Conservation (phyloP, 164 flowering plant genomes). For the Vitis rupestris region DNA sequence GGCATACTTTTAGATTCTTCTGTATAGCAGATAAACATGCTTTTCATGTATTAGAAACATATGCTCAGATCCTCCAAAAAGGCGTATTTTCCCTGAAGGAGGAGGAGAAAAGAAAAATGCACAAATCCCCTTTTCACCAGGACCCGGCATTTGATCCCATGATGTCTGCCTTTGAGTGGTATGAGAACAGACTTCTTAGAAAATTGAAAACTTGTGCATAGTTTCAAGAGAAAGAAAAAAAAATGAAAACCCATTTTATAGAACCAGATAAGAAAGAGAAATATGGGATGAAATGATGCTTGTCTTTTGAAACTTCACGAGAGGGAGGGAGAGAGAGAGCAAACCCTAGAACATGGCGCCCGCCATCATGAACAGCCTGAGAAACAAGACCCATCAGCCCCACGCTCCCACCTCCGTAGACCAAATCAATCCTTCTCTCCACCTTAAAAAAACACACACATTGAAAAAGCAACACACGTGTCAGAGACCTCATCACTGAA, state of each 20-base stretch:
- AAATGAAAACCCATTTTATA: slow-evolving; percentile 3
- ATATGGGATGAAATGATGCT: slow-evolving; percentile 17
- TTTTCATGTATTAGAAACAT: not conserved
- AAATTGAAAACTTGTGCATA: slow-evolving; percentile 15
- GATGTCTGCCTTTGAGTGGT: slow-evolving; percentile 31
- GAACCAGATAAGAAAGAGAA: slow-evolving; percentile 16
- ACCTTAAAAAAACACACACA: slow-evolving; percentile 51
- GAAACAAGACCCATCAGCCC: slow-evolving; percentile 99
- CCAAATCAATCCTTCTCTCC: slow-evolving; percentile 94
- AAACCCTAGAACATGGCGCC: slow-evolving; percentile 99
- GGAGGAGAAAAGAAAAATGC: slow-evolving; percentile 1
- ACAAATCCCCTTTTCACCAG: not conserved
- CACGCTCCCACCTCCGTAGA: slow-evolving; percentile 98
- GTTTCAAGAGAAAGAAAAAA: not conserved
- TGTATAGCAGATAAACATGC: not conserved
- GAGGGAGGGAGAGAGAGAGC: slow-evolving; percentile 30
- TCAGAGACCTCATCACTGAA: slow-evolving; percentile 21
- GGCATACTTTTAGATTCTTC: not conserved
- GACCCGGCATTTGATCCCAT: slow-evolving; percentile 33
- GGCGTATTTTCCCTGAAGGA: not conserved
- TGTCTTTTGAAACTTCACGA: slow-evolving; percentile 7
- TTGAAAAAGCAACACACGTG: slow-evolving; percentile 4
- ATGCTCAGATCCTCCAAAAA: not conserved
- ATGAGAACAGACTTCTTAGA: slow-evolving; percentile 11
- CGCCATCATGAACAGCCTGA: slow-evolving; percentile 98